Percentiles rank a stretch among this genome's conserved stretches.
Evolutionary conservation across 257 asterid genomes (phyloP).

Genomic region (Solanum tarijense): DNA sequence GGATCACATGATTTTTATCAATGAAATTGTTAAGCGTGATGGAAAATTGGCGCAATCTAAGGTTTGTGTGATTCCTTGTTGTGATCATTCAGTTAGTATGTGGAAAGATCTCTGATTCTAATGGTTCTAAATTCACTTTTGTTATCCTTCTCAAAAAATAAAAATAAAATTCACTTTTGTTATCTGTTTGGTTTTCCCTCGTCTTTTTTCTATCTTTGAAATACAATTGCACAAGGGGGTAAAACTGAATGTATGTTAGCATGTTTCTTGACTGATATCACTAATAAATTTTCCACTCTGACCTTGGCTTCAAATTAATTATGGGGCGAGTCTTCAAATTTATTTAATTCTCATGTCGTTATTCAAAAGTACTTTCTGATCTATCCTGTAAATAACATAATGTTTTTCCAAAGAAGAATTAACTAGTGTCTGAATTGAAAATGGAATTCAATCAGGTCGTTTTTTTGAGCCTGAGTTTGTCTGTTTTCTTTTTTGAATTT

Average conservation of each 20-base stretch:
- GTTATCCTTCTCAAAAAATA: not conserved
- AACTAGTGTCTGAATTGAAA: not conserved
- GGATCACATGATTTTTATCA: constrained; percentile 43
- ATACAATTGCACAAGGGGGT: not conserved
- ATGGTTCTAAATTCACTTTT: not conserved
- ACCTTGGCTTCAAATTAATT: not conserved
- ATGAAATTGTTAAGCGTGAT: constrained; percentile 53
- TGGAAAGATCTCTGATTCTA: not conserved
- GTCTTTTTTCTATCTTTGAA: not conserved
- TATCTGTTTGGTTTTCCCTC: not conserved
- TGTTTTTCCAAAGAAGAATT: not conserved
- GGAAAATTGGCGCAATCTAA: constrained; percentile 43
- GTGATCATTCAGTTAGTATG: not conserved
- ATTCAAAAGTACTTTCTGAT: not conserved
- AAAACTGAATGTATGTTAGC: not conserved
- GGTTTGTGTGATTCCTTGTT: constrained; percentile 28
- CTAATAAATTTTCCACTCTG: not conserved
- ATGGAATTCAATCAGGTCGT: not conserved
- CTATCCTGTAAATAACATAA: not conserved
- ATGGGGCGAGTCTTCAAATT: not conserved
- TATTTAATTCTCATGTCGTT: not conserved
- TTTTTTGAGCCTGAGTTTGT: not conserved
- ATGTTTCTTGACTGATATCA: not conserved
- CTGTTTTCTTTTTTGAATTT: not conserved
- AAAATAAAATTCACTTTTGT: not conserved